Evolutionary conservation across 2,329 filamentous ascomycete genomes (phyloP).

Genomic region (Phyllosticta paracitricarpa): DNA sequence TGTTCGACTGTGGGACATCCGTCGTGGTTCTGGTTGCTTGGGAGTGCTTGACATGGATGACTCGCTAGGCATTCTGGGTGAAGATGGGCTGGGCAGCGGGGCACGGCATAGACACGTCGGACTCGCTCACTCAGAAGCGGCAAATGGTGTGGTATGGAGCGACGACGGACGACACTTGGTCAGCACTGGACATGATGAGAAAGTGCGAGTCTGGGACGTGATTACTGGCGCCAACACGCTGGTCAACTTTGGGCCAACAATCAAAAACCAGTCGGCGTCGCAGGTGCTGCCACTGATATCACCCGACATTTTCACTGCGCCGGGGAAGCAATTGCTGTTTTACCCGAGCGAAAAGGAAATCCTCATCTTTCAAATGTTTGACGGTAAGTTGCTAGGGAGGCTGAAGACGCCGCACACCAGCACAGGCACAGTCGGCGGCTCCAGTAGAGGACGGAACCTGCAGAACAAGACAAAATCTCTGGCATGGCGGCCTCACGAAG

Average conservation of each 20-base stretch:
- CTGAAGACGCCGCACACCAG: slow-evolving; percentile 50
- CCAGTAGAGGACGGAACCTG: neutral
- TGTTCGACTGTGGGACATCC: slow-evolving; percentile 78
- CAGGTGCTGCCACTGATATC: slow-evolving; percentile 37
- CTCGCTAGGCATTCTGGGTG: slow-evolving; percentile 53
- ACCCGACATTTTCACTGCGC: slow-evolving; percentile 49
- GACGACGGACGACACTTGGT: slow-evolving; percentile 68
- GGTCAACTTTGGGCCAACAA: slow-evolving; percentile 72
- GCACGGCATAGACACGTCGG: slow-evolving; percentile 27
- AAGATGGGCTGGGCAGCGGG: slow-evolving; percentile 34
- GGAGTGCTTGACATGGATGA: slow-evolving; percentile 79
- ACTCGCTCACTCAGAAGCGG: slow-evolving; percentile 65
- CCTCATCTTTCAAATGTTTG: slow-evolving; percentile 66
- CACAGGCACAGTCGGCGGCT: slow-evolving; percentile 10
- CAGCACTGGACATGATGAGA: slow-evolving; percentile 71
- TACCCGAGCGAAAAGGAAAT: slow-evolving; percentile 72
- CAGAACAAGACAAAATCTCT: slow-evolving; percentile 58
- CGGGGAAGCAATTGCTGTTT: slow-evolving; percentile 57
- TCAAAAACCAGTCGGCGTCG: slow-evolving; percentile 54
- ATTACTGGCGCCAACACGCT: slow-evolving; percentile 75
- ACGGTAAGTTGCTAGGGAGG: slow-evolving; percentile 62
- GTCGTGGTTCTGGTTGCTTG: slow-evolving; percentile 65
- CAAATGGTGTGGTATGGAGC: slow-evolving; percentile 80
- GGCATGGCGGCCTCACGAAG: slow-evolving; percentile 61
- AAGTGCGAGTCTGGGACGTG: slow-evolving; percentile 80